A percentile compares a stretch with the other conserved stretches of the same genome.
phyloP scores from a whole-genome alignment of 2,329 filamentous ascomycete genomes.

The Penicillium paneum region DNA sequence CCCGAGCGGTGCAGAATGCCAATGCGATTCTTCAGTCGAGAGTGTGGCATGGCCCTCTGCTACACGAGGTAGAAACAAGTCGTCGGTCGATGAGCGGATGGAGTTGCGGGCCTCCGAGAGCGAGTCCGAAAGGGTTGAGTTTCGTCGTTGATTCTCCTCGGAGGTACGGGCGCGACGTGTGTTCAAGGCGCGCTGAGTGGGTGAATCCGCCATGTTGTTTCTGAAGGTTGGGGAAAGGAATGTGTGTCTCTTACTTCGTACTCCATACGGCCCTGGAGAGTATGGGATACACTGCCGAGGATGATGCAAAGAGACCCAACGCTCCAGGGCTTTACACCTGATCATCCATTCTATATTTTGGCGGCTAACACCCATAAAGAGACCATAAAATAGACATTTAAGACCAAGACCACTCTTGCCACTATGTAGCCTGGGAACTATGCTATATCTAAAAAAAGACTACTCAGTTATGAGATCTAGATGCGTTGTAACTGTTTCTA shows the following conservation, averaged over 20 bases:
- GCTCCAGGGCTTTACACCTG: too few species aligned
- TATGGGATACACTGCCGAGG: constrained; percentile 1
- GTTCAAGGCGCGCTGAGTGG: neutral
- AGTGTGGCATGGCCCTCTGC: constrained; percentile 31
- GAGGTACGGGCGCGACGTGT: constrained; percentile 27
- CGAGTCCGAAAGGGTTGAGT: constrained; percentile 76
- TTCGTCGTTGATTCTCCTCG: constrained; percentile 57
- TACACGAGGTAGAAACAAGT: constrained; percentile 61
- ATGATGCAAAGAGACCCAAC: neutral
- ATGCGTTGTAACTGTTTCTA: too few species aligned
- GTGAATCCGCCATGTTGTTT: constrained; percentile 14
- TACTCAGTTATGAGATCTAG: too few species aligned
- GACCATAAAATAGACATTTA: too few species aligned
- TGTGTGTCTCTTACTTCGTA: neutral
- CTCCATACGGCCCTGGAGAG: neutral
- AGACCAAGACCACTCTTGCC: too few species aligned
- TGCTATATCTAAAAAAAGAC: too few species aligned
- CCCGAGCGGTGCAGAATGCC: constrained; percentile 76
- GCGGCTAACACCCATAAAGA: too few species aligned
- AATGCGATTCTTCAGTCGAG: constrained; percentile 57
- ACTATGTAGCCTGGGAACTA: too few species aligned
- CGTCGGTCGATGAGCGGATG: constrained; percentile 65
- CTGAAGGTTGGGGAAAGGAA: neutral
- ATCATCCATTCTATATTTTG: too few species aligned
- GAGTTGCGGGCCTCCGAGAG: constrained; percentile 64